Conservation (phyloP, 495 filamentous ascomycete species). For the Hyaloscypha finlandica region DNA sequence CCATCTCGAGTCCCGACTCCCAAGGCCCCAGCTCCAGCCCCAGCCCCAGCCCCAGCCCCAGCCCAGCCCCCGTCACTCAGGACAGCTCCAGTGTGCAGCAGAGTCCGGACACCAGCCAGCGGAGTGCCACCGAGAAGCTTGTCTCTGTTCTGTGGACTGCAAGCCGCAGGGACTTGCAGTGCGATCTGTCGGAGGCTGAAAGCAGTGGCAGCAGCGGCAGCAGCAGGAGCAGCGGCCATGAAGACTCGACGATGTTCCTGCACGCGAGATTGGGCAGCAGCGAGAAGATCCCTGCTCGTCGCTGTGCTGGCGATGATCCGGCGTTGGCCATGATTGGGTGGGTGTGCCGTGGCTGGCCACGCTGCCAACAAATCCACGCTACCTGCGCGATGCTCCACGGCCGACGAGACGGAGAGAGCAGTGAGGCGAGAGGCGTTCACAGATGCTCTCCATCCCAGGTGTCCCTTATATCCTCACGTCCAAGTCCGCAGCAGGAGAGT, state of each 20-base stretch:
- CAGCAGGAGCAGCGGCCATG: neutral
- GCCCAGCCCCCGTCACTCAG: neutral
- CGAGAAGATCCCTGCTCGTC: slow-evolving; percentile 6
- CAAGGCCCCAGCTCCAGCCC: neutral
- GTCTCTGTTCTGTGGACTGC: neutral
- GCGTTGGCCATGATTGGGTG: slow-evolving; percentile 14
- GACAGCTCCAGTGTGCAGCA: slow-evolving; percentile 1
- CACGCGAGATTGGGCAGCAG: slow-evolving; percentile 7
- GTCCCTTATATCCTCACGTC: neutral
- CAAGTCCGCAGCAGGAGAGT: neutral
- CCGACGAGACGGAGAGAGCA: neutral
- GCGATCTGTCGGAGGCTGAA: slow-evolving; percentile 33
- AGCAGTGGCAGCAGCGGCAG: neutral
- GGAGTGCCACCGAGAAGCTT: slow-evolving; percentile 19
- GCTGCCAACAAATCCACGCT: slow-evolving; percentile 27
- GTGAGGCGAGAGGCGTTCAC: neutral
- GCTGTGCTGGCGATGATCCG: slow-evolving; percentile 1
- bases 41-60: neutral
- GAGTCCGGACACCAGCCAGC: neutral
- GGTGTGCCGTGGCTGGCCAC: slow-evolving; percentile 5
- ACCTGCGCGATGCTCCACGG: slow-evolving; percentile 4
- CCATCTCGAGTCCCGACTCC: slow-evolving; percentile 5
- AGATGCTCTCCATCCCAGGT: neutral
- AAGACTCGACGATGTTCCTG: slow-evolving; percentile 21
- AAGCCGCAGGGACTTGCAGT: slow-evolving; percentile 15